Percentiles rank a stretch among this genome's conserved stretches.
Conservation (phyloP, 2,329 filamentous ascomycete genomes). For the Chaetomium sp. region DNA sequence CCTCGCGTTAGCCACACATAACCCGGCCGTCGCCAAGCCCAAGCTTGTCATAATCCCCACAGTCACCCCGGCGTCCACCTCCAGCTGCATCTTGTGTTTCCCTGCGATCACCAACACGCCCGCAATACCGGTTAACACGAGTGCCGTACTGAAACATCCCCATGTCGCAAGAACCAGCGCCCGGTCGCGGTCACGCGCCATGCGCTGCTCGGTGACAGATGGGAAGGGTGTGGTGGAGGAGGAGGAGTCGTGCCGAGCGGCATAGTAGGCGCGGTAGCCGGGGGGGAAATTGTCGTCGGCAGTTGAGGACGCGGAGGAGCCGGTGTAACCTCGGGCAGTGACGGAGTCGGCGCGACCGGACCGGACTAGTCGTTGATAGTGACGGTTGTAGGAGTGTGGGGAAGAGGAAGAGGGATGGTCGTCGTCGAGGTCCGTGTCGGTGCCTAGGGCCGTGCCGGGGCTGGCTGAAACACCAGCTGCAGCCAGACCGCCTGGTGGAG, state of each 20-base stretch:
- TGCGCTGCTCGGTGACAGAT: slow-evolving; percentile 44
- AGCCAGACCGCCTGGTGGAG: slow-evolving; percentile 26
- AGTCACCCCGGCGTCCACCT: slow-evolving; percentile 67
- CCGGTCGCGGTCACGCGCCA: slow-evolving; percentile 45
- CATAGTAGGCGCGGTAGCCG: slow-evolving; percentile 50
- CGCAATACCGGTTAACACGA: slow-evolving; percentile 58
- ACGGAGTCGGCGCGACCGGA: slow-evolving; percentile 19
- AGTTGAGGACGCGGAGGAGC: no score
- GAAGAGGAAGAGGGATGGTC: slow-evolving; percentile 25
- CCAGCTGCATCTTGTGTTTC: slow-evolving; percentile 57
- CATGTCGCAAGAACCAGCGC: slow-evolving; percentile 49
- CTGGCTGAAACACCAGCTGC: slow-evolving; percentile 10
- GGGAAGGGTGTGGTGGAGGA: slow-evolving; percentile 30
- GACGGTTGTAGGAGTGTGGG: slow-evolving; percentile 13
- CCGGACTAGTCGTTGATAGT: slow-evolving; percentile 18
- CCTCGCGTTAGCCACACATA: slow-evolving; percentile 53
- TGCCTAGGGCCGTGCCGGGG: slow-evolving; percentile 11
- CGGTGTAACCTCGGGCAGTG: slow-evolving; percentile 25
- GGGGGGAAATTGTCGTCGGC: slow-evolving; percentile 40
- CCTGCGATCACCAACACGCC: slow-evolving; percentile 62
- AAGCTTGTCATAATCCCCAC: slow-evolving; percentile 63
- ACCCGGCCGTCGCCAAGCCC: slow-evolving; percentile 54
- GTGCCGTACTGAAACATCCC: slow-evolving; percentile 51
- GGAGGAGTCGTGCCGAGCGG: slow-evolving; percentile 26
- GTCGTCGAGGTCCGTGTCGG: slow-evolving; percentile 40